Evolutionary conservation across 2,329 filamentous ascomycete species (phyloP), one percentile per base, ranked within the genome.

Genomic region (Penicillium sp.): DNA sequence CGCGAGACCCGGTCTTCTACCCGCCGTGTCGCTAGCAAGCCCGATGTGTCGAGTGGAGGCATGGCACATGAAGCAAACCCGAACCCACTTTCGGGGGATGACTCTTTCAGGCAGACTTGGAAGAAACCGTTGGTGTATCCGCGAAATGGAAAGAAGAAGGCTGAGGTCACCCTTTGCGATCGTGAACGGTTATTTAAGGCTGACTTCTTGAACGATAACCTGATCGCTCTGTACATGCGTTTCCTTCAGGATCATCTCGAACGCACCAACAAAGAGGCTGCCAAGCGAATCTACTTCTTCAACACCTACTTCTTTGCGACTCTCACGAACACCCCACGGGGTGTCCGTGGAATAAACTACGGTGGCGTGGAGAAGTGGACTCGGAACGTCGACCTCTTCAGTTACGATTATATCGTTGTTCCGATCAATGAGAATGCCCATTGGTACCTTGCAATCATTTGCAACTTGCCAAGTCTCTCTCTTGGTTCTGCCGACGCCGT

Each of bases 371-470:
- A 85, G 65, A 80, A 82, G 38, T 98, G 93, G 93, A 97, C 93
- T 0, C 77, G 85, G 31, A 88, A 83, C 58, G 77, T 91, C 21
- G 87, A 98, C 63, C 71, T 98, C 8, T 87, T 97, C 61, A 78
- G 77, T 6, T 89, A 87, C 59, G 88, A 95, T 64, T 96, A 90
- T 65, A 83, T 97, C 51, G 77, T 97, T 10, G 85, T 98, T 6
- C 93, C 93, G 0, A 88, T 98, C 65, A 94, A 95, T 60, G 87
- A 96, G 64, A 75, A 81, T 57, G 72, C 76, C 1, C 93, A 98
- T 68, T 98, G 94, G 93, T 97, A 93, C 69, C 74, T 97, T 57
- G 89, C 88, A 13, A 91, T 98, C 49, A 91, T 98, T 45, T 95
- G 88, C 77, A 95, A 98, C 61, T 77, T 91, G 2, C 79, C 81